phyloP scores from a whole-genome alignment of 2,329 filamentous ascomycete species.

The Aspergillus novofumigatus region DNA sequence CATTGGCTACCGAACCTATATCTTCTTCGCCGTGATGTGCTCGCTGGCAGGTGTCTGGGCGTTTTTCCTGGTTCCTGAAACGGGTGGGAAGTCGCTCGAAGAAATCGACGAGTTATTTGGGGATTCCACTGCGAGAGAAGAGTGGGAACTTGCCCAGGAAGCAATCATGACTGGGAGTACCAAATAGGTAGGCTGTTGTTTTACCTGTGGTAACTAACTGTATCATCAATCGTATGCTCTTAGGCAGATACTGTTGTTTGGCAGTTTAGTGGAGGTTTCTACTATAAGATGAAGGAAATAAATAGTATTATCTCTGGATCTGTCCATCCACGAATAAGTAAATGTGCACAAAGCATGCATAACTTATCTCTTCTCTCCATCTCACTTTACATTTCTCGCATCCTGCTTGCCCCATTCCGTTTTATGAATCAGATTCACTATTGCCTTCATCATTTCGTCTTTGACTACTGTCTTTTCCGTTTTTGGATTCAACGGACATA shows the following conservation, averaged over 20 bases:
- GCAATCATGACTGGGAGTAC: neutral
- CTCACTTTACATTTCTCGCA: no score
- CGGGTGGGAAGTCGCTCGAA: conserved; percentile 50
- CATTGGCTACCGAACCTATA: conserved; percentile 46
- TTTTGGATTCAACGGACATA: no score
- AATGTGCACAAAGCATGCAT: no score
- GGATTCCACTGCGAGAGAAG: conserved; percentile 4
- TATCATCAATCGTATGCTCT: no score
- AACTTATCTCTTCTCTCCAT: no score
- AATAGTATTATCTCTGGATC: neutral
- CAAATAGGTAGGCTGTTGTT: neutral
- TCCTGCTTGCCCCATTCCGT: no score
- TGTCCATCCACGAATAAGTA: no score
- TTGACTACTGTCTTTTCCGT: no score
- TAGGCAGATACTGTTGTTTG: neutral
- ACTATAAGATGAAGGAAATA: neutral
- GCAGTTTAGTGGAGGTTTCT: no score
- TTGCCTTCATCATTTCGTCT: no score
- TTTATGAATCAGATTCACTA: no score
- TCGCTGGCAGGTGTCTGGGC: conserved; percentile 46
- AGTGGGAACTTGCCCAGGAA: neutral
- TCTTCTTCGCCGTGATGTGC: conserved; percentile 54
- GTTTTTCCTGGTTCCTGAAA: conserved; percentile 51
- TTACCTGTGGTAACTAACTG: no score
- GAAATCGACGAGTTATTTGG: conserved; percentile 45